Evolutionary conservation across 179 eudicot species (phyloP), one percentile per base, ranked within the genome.

Genomic region (Gypsophila paniculata): DNA sequence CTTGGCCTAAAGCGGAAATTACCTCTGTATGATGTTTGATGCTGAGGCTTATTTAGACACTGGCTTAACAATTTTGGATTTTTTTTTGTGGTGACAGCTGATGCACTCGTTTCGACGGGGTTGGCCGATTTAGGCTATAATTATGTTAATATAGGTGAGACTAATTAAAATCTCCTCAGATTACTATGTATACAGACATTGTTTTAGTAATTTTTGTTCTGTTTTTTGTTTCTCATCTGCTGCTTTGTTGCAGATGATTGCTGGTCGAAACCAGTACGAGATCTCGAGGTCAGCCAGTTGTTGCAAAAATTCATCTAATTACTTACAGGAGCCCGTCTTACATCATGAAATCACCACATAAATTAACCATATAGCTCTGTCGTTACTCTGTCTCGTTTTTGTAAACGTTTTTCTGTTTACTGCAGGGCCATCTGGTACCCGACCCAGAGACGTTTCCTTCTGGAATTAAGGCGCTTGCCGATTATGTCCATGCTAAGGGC

Each of bases 381-480:
- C 10, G 25, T 57, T 61, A 13, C 32, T 53, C 52, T 66, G 49
- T 58, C 38, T 18, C 11, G 26, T 72, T 51, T 46, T 48, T 75
- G 59, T 71, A 57, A 76, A 34, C 13, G 25, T 58, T 39, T 25
- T 72, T 46, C 62, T 74, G 0, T 46, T 10, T 2, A 44, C 66
- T 80, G 80, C 89, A 94, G 99, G 97, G 79, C 68, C 82, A 86
- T 73, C 73, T 94, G 57, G 91, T 79, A 69, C 83, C 96, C 46
- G 97, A 94, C 72, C 82, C 87, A 25, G 84, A 86, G 80, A 85
- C 92, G 29, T 94, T 94, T 64, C 96, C 96, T 8, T 91, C 97
- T 2, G 99, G 97, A 76, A 86, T 91, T 62, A 87, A 86, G 84
- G 86, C 87, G 70, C 91, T 94, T 78, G 94, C 97, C 49, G 97